These are phyloP conservation scores for Solanum dulcamara DNA, from an alignment of 257 asterid species.

Conservation along the genomic window DNA sequence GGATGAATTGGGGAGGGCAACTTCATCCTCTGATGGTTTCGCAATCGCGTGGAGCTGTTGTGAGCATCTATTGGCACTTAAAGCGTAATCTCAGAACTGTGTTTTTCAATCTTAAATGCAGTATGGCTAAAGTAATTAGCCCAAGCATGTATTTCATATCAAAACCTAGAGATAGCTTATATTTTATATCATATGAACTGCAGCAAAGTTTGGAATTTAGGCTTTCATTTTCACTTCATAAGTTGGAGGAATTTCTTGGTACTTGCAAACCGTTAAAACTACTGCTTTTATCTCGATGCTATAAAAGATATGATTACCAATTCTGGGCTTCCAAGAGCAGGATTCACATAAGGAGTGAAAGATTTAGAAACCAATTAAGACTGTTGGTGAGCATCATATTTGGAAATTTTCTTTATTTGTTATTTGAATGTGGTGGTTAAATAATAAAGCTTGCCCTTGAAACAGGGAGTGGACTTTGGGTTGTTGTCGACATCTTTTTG, in stretches of 20 bases:
- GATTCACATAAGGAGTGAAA: background rate
- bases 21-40: constrained; percentile 94
- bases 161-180: background rate
- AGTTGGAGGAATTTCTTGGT: background rate
- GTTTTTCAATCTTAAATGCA: background rate
- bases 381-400: background rate
- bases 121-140: background rate
- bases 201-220: background rate
- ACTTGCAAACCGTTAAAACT: background rate
- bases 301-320: background rate
- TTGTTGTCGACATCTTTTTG: background rate
- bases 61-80: constrained; percentile 76
- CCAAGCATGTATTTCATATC: background rate
- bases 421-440: background rate
- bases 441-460: background rate
- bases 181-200: background rate
- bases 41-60: constrained; percentile 98
- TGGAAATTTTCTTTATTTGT: background rate
- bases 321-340: background rate
- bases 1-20: constrained; percentile 98
- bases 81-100: constrained; percentile 43
- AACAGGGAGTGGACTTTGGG: background rate
- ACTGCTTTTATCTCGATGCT: background rate
- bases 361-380: background rate
- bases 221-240: background rate